A percentile compares a stretch with the other conserved stretches of the same genome.
phyloP scores from a whole-genome alignment of 495 filamentous ascomycete genomes.

The Aspergillus wentii region DNA sequence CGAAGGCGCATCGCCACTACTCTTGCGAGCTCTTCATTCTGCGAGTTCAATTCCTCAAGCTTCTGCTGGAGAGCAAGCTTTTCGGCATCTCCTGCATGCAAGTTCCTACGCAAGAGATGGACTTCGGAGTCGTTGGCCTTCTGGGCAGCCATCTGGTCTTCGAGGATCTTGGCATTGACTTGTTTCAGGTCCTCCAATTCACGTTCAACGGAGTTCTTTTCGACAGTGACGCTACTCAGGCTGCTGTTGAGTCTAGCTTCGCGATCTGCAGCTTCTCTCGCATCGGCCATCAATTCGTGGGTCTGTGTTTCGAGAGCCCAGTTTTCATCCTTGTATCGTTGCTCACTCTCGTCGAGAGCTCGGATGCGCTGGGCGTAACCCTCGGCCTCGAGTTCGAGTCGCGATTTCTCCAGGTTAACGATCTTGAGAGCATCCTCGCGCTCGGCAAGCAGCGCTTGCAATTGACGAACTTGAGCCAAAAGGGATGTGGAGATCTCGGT shows the following conservation, averaged over 20 bases:
- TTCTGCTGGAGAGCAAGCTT: conserved; percentile 68
- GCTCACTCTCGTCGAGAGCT: conserved; percentile 84
- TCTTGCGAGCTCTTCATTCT: conserved; percentile 85
- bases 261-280: conserved; percentile 67
- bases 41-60: conserved; percentile 76
- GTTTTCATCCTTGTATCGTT: conserved; percentile 94
- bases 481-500: conserved; percentile 91
- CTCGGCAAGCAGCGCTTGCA: conserved; percentile 78
- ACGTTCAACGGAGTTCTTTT: conserved; percentile 71
- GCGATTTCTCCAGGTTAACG: conserved; percentile 65
- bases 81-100: conserved; percentile 71
- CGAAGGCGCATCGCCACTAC: conserved; percentile 69
- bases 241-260: conserved; percentile 73
- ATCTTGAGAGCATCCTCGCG: conserved; percentile 81
- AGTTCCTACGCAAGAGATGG: conserved; percentile 67
- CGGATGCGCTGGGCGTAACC: conserved; percentile 72
- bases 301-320: conserved; percentile 90
- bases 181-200: conserved; percentile 87
- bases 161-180: conserved; percentile 66
- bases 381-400: conserved; percentile 77
- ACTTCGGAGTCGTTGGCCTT: conserved; percentile 89
- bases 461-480: conserved; percentile 79
- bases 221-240: conserved; percentile 60
- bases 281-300: conserved; percentile 68
- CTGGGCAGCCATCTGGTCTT: conserved; percentile 68